phyloP scores from a whole-genome alignment of 768 basidiomycete genomes.

The Lactarius evosmus region DNA sequence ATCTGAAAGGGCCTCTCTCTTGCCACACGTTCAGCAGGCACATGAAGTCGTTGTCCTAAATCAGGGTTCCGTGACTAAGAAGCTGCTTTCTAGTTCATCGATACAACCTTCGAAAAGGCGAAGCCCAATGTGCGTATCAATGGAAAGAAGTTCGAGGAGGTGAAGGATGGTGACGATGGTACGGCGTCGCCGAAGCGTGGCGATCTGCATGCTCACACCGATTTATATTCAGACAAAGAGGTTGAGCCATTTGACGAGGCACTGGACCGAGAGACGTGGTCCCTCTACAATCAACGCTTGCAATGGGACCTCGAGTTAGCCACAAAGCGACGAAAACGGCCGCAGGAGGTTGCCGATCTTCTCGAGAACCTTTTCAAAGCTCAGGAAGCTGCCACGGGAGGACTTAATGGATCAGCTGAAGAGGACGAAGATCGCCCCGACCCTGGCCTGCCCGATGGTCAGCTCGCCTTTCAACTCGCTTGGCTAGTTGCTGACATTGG shows the following conservation, averaged over 20 bases:
- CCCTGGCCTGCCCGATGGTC: constrained; percentile 29
- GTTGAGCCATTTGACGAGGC: constrained; percentile 82
- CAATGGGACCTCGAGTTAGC: constrained; percentile 74
- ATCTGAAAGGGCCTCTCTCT: constrained; percentile 11
- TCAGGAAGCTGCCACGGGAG: constrained; percentile 35
- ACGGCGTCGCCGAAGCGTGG: not conserved
- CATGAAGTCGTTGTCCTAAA: not conserved
- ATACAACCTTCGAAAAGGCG: constrained; percentile 25
- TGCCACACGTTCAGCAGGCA: constrained; percentile 21
- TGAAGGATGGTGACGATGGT: constrained; percentile 22
- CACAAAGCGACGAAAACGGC: constrained; percentile 59
- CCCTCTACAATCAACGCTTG: constrained; percentile 67
- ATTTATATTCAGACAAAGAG: constrained; percentile 36
- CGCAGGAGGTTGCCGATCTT: constrained; percentile 47
- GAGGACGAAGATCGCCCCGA: constrained; percentile 26
- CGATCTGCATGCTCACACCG: not conserved
- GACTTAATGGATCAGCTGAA: constrained; percentile 28
- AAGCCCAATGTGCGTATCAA: constrained; percentile 27
- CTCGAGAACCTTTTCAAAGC: constrained; percentile 40
- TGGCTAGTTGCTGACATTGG: constrained; percentile 1
- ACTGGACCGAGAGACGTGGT: constrained; percentile 80
- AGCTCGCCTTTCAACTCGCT: constrained; percentile 13
- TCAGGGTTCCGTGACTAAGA: not conserved
- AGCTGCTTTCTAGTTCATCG: constrained; percentile 20
- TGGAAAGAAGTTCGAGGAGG: constrained; percentile 26